These are phyloP conservation scores for Beauveria sp. DNA, from an alignment of 2,329 filamentous ascomycete genomes.

Conservation along the genomic window DNA sequence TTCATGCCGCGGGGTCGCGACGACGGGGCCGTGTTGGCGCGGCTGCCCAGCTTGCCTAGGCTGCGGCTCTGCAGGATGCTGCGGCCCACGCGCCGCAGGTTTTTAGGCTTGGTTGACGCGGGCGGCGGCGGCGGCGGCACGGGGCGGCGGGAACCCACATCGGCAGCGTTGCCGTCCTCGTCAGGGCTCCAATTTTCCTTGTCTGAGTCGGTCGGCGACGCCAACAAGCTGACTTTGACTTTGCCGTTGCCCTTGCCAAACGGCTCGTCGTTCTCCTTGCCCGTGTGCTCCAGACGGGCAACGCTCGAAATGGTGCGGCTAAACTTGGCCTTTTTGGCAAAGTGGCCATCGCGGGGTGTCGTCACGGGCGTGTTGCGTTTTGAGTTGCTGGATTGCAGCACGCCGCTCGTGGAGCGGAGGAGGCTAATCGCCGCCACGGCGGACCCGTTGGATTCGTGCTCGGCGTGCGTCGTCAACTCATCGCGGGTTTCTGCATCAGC, in stretches of 20 bases:
- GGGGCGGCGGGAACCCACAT: slow-evolving; percentile 22
- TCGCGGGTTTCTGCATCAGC: slow-evolving; percentile 74
- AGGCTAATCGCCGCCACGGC: slow-evolving; percentile 76
- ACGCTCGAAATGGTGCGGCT: slow-evolving; percentile 54
- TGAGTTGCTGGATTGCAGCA: slow-evolving; percentile 47
- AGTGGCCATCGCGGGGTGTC: slow-evolving; percentile 16
- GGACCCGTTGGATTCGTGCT: slow-evolving; percentile 72
- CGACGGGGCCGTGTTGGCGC: slow-evolving; percentile 36
- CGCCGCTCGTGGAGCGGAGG: slow-evolving; percentile 58
- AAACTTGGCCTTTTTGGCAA: slow-evolving; percentile 54
- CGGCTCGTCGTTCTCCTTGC: slow-evolving; percentile 13
- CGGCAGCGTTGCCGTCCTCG: slow-evolving; percentile 35
- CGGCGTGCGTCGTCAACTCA: slow-evolving; percentile 71
- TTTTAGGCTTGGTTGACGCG: slow-evolving; percentile 14
- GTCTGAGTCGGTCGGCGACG: slow-evolving; percentile 61
- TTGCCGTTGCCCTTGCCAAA: slow-evolving; percentile 19
- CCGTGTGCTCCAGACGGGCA: slow-evolving; percentile 47
- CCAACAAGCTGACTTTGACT: slow-evolving; percentile 32
- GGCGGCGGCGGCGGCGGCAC: slow-evolving; percentile 28
- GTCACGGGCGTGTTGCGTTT: slow-evolving; percentile 54
- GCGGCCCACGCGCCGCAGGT: slow-evolving; percentile 35
- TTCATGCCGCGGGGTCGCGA: slow-evolving; percentile 24
- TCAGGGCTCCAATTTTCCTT: slow-evolving; percentile 83
- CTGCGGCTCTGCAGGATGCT: slow-evolving; percentile 33
- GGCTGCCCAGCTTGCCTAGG: slow-evolving; percentile 25